Base-by-base conservation (phyloP, 345 rosid genomes). In the Toxicodendron radicans region DNA sequence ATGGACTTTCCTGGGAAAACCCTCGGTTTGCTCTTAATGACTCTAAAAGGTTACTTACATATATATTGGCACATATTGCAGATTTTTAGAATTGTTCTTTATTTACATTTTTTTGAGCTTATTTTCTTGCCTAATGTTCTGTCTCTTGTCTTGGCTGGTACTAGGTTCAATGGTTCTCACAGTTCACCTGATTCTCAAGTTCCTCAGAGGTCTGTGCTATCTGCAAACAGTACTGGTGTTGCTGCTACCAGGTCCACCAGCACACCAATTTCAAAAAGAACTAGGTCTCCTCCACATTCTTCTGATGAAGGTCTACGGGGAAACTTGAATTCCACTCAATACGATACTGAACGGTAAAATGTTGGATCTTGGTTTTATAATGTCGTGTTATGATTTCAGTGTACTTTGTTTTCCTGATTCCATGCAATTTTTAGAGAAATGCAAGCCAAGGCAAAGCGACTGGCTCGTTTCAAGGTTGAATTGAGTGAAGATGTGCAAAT, bases 391-490 rank as follows among this genome's bases (percentile, higher is more conserved):
- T 41, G 14, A 38, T 32, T 61, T 7, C 52, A 30, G 32, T 54
- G 70, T 69, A 63, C 68, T 56, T 59, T 73, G 13, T 57, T 51
- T 64, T 21, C 74, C 70, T 73, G 27, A 48, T 30, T 68, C 54
- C 54, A 35, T 71, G 72, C 71, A 58, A 73, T 68, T 66, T 68
- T 54, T 83, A 92, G 97, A 78, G 97, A 92, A 84, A 85, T 83
- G 77, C 87, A 89, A 80, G 97, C 96, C 83, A 92, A 90, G 87
- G 96, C 88, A 48, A 92, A 91, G 84, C 85, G 96, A 64, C 82
- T 88, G 76, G 92, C 90, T 35, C 96, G 97, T 60, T 92, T 92
- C 81, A 92, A 85, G 81, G 81, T 75, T 54, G 97, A 91, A 83
- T 77, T 92, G 78, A 87, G 80, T 75, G 89, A 87, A 63, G 77